Evolutionary conservation across 2,329 filamentous ascomycete species (phyloP), one percentile per base, ranked within the genome.

Genomic region (Aspergillus unguis): DNA sequence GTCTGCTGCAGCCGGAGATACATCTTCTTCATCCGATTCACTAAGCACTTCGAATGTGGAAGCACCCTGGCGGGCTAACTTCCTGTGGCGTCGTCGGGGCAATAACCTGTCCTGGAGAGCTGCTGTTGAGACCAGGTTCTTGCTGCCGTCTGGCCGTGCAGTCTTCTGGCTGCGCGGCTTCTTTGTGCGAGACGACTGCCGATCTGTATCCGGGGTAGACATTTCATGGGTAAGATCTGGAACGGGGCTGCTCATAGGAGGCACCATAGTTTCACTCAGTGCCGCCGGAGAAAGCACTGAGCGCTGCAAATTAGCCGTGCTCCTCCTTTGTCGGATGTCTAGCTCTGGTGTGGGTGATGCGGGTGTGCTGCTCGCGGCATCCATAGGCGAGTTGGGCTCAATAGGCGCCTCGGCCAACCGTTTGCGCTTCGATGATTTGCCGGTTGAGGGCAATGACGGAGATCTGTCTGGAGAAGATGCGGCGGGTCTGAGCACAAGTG

Each of bases 361-460:
- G n/a, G 58, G 56, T 29, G 61, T 57, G 45, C 62, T 57, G 40
- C 60, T 56, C 37, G 61, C 51, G 26, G 59, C 40, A 42, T 43
- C 54, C 23, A 58, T 37, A 17, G 62, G 56, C n/a, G 63, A 66
- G 26, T 60, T 52, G n/a, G 64, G 63, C 25, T 65, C 65, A 55
- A 68, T 62, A 8, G 64, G 55, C 32, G 66, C 62, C 31, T 60
- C 60, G 3, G 55, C 32, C n/a, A 58, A 57, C 3, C 64, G 62
- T 59, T 70, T 74, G 47, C 72, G 69, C 61, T 75, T 74, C 36
- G 69, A 66, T 28, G 69, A 70, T 23, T 63, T 62, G 6, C 52
- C 60, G 26, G 58, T 60, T 23, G 66, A 65, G 5, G 62, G 62
- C 6, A 60, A 61, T 26, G 65, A 62, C 17, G 43, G 27, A 9